These are phyloP conservation scores for Aspergillus puulaauensis DNA, from an alignment of 2,329 filamentous ascomycete genomes.

Conservation along the genomic window DNA sequence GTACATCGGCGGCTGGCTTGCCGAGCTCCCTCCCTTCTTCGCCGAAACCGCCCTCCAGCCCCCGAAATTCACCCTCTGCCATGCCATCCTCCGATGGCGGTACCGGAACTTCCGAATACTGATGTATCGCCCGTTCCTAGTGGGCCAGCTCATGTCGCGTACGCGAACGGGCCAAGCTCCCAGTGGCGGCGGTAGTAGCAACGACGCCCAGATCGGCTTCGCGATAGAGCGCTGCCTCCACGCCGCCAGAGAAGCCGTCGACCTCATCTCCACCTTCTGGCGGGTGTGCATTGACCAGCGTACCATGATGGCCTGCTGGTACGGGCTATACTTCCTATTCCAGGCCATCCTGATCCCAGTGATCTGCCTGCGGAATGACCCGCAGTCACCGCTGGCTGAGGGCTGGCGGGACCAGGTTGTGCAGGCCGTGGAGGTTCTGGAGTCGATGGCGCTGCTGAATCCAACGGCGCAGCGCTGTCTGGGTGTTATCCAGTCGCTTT, in stretches of 20 bases:
- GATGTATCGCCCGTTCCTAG: slow-evolving; percentile 31
- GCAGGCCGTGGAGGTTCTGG: background rate
- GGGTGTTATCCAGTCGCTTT: background rate
- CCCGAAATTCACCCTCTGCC: slow-evolving; percentile 22
- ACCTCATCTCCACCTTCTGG: background rate
- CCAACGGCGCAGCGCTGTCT: background rate
- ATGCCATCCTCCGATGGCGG: slow-evolving; percentile 31
- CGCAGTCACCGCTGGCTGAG: background rate
- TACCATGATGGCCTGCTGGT: background rate
- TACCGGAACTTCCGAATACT: slow-evolving; percentile 34
- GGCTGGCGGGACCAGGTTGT: background rate
- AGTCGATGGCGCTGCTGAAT: background rate
- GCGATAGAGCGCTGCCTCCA: background rate
- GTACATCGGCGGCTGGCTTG: slow-evolving; percentile 29
- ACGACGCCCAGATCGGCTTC: background rate
- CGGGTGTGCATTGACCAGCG: background rate
- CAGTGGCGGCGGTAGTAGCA: background rate
- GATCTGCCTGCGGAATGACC: background rate
- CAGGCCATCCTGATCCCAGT: background rate
- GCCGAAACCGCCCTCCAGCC: slow-evolving; percentile 21
- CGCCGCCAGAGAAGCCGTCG: background rate
- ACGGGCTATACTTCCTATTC: background rate
- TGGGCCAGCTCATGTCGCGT: background rate
- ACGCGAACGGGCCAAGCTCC: background rate
- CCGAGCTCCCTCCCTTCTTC: slow-evolving; percentile 28